These are phyloP conservation scores for Filobasidium wieringae DNA, from an alignment of 768 basidiomycete species.

Conservation along the genomic window DNA sequence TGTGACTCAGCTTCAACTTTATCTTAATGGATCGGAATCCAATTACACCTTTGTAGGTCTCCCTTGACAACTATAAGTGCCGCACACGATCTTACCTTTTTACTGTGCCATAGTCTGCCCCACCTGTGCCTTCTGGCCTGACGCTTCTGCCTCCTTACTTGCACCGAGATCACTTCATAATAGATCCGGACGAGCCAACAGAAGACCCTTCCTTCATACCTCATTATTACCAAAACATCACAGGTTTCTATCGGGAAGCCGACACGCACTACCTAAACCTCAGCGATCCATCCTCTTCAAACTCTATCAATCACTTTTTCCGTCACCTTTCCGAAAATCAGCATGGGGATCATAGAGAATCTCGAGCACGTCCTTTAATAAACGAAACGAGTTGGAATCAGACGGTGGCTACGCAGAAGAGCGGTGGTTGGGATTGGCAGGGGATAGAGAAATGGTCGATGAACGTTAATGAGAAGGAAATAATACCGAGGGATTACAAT, in stretches of 20 bases:
- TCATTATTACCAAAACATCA: conserved; percentile 27
- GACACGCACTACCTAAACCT: conserved; percentile 21
- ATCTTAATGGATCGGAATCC: conserved; percentile 6
- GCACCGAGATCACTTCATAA: conserved; percentile 1
- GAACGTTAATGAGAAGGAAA: conserved; percentile 18
- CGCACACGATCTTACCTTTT: neutral
- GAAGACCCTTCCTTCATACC: neutral
- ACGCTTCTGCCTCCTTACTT: conserved; percentile 21
- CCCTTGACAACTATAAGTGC: neutral
- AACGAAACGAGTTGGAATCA: conserved; percentile 22
- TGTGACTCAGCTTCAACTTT: neutral
- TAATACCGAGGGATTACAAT: conserved; percentile 6
- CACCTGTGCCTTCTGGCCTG: conserved; percentile 14
- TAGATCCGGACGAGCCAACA: neutral
- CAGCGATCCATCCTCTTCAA: neutral
- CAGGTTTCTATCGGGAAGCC: conserved; percentile 34
- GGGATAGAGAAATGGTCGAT: conserved; percentile 1
- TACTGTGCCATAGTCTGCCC: conserved; percentile 12
- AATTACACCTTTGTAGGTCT: conserved; percentile 12
- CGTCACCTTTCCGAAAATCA: neutral
- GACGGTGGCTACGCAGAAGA: conserved; percentile 19
- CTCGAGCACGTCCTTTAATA: conserved; percentile 4
- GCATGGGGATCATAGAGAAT: neutral
- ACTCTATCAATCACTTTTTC: conserved; percentile 13
- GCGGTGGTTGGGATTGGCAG: conserved; percentile 19